Evolutionary conservation across 495 filamentous ascomycete species (phyloP).

Genomic region (Penicillium longicatenatum): DNA sequence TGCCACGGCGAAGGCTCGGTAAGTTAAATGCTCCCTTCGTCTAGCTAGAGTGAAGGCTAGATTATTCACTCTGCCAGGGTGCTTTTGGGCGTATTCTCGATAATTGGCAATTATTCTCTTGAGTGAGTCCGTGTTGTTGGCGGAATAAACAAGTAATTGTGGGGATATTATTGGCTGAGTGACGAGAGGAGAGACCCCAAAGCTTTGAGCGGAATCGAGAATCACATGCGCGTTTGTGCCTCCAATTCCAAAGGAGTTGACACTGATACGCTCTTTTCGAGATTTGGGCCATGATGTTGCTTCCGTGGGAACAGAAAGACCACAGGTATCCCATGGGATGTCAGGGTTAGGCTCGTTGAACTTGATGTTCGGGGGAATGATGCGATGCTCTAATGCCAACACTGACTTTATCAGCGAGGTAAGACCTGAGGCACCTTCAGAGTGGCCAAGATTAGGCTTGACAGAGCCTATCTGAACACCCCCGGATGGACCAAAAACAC

Average conservation of each 20-base stretch:
- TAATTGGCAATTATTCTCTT: constrained; percentile 2
- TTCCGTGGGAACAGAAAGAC: constrained; percentile 26
- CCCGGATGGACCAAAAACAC: constrained; percentile 36
- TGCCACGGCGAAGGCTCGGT: constrained; percentile 17
- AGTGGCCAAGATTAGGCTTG: constrained; percentile 56
- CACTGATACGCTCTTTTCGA: constrained; percentile 21
- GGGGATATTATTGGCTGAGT: background rate
- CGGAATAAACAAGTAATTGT: constrained; percentile 16
- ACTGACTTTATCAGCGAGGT: constrained; percentile 44
- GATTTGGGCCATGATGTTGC: constrained; percentile 30
- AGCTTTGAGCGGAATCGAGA: constrained; percentile 11
- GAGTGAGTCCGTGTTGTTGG: constrained; percentile 9
- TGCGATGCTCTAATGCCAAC: constrained; percentile 48
- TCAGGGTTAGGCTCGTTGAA: constrained; percentile 34
- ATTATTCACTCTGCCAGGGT: constrained; percentile 23
- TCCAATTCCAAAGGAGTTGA: constrained; percentile 29
- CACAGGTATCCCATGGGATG: constrained; percentile 31
- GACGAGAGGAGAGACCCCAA: background rate
- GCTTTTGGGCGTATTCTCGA: background rate
- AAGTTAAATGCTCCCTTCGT: background rate
- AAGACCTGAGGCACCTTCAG: constrained; percentile 54
- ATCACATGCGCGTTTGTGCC: constrained; percentile 31
- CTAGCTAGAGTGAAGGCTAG: background rate
- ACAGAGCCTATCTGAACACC: constrained; percentile 31
- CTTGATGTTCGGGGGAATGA: constrained; percentile 52